Base-by-base conservation (phyloP, 441 rosid genomes). In the Kokia cookei region DNA sequence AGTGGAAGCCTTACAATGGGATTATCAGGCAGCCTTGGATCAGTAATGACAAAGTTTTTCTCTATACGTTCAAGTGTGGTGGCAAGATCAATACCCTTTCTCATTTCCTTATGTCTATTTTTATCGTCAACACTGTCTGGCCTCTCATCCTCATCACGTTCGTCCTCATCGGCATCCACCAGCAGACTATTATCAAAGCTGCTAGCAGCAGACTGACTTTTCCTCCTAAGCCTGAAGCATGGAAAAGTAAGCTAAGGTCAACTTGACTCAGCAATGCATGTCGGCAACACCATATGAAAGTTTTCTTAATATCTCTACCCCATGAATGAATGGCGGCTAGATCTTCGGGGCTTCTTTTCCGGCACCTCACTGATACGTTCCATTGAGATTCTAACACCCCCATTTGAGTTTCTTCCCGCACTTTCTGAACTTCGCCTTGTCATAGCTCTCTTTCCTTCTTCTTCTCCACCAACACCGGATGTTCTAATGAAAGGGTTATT, bases 11-110 rank as follows among this genome's bases (percentile, higher is more conserved):
- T 90, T 91, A 96, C 99, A 73, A 96, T 96, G 82, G 99, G 99
- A 81, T 92, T 92, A 79, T 96, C 99, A n/a, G 99, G 98, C 65
- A 96, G 89, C 80, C 99, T 83, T 50, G 98, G 98, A 89, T 96
- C 99, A 7, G 98, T 92, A 58, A 96, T 92, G 85, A 96, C 99
- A 75, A 96, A 96, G 75, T 92, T 96, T 73, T 96, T 96, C 92
- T 96, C 99, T 11, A 96, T 93, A 81, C 99, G 98, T 80, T 96
- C 99, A 5, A 96, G 97, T 9, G 99, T 96, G 17, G 99, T 96
- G 3, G 98, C 99, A 6, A 96, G 91, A 84, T 96, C 99, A 12
- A 96, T 92, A 81, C 99, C 98, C 84, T 92, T 92, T 83, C 99
- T 92, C 97, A 96, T 96, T 80, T 93, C 96, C 82, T 88, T 93